Percentiles rank a stretch among this genome's conserved stretches.
Evolutionary conservation across 345 rosid genomes (phyloP).

Genomic region (Gossypium sturtianum): DNA sequence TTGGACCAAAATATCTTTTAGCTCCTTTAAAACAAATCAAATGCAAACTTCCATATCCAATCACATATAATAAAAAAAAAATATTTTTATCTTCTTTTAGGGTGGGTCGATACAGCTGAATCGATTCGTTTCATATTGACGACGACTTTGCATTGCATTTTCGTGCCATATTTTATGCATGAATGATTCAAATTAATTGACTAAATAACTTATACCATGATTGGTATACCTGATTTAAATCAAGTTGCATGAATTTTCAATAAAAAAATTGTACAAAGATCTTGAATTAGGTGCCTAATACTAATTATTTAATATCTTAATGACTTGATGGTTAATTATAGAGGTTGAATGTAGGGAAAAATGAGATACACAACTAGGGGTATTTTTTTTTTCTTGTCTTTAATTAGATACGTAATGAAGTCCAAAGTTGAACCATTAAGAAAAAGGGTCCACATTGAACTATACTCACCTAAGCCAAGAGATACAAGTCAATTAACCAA

Average conservation of each 20-base stretch:
- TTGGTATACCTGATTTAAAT: neutral
- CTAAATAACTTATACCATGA: neutral
- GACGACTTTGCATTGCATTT: no score
- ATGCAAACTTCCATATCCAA: no score
- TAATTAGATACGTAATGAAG: constrained; percentile 2
- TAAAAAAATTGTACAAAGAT: neutral
- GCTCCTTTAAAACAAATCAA: no score
- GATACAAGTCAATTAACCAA: constrained; percentile 32
- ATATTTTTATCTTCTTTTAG: no score
- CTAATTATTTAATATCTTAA: neutral
- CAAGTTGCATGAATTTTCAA: neutral
- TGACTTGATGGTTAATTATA: neutral
- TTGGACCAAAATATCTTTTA: no score
- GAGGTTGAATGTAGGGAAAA: neutral
- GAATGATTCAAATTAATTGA: no score
- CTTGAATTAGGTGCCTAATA: neutral
- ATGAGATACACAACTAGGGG: neutral
- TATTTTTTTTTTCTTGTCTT: neutral
- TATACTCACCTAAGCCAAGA: constrained; percentile 30
- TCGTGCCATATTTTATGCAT: no score
- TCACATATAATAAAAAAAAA: no score
- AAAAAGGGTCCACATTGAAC: constrained; percentile 30
- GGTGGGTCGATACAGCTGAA: no score
- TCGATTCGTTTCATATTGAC: no score
- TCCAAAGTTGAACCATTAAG: constrained; percentile 4